These are phyloP conservation scores for Metschnikowia borealis DNA, from an alignment of 805 yeast genomes.

Conservation along the genomic window DNA sequence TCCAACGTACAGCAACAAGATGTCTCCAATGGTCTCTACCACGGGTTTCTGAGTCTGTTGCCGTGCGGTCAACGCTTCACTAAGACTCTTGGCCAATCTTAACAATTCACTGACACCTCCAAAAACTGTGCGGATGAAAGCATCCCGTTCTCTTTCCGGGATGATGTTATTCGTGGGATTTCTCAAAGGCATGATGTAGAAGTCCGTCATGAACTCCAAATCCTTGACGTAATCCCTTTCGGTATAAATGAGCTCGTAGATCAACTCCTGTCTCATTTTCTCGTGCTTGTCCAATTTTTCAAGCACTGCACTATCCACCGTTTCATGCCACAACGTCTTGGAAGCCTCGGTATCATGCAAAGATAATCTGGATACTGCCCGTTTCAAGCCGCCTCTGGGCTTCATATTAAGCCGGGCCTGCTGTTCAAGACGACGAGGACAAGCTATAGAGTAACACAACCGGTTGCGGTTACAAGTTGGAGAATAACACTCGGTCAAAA, in stretches of 20 bases:
- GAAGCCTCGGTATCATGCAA: conserved; percentile 67
- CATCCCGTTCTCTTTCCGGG: conserved; percentile 84
- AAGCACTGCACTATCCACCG: conserved; percentile 76
- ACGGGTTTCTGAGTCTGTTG: conserved; percentile 79
- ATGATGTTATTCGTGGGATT: conserved; percentile 72
- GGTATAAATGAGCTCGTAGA: conserved; percentile 88
- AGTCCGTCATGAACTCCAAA: conserved; percentile 86
- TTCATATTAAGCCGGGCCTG: conserved; percentile 88
- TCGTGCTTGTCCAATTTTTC: conserved; percentile 79
- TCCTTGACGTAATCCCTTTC: conserved; percentile 95
- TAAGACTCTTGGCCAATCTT: conserved; percentile 74
- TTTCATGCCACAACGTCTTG: conserved; percentile 88
- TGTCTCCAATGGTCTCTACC: conserved; percentile 81
- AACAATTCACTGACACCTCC: conserved; percentile 85
- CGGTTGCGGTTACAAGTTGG: conserved; percentile 91
- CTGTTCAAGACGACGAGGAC: conserved; percentile 93
- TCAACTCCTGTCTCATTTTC: conserved; percentile 89
- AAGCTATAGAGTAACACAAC: conserved; percentile 90
- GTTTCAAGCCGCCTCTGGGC: conserved; percentile 76
- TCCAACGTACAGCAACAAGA: conserved; percentile 78
- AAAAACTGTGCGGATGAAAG: conserved; percentile 87
- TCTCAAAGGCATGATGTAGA: conserved; percentile 87
- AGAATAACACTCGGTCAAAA: conserved; percentile 91
- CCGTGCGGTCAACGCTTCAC: conserved; percentile 84
- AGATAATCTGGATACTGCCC: conserved; percentile 69